Evolutionary conservation across 1,284 basidiomycete genomes (phyloP).

Genomic region (Fomes fomentarius): DNA sequence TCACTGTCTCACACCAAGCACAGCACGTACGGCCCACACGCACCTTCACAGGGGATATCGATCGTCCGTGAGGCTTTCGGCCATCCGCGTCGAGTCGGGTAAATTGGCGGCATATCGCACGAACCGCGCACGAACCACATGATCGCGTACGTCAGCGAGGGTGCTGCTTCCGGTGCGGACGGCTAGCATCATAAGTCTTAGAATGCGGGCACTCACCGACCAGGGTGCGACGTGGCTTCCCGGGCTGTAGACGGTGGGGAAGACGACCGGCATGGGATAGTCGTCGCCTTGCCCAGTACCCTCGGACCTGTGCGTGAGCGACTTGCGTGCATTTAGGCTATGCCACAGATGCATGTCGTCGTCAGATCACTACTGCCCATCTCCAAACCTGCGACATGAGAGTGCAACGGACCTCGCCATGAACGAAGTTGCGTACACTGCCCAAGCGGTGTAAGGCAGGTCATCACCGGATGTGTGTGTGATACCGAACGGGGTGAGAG

Average conservation of each 20-base stretch:
- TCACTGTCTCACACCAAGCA: neutral
- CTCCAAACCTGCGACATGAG: neutral
- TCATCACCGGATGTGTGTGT: neutral
- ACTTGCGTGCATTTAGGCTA: constrained; percentile 15
- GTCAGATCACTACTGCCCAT: neutral
- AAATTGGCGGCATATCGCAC: too few species aligned
- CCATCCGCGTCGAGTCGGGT: too few species aligned
- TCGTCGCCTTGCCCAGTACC: constrained; percentile 6
- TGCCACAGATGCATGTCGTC: neutral
- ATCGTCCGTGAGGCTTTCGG: too few species aligned
- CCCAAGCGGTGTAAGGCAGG: too few species aligned
- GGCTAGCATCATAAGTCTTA: neutral
- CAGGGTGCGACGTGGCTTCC: constrained; percentile 1
- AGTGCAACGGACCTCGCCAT: constrained; percentile 11
- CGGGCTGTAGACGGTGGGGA: constrained; percentile 6
- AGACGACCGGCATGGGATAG: constrained; percentile 7
- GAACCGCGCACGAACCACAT: neutral
- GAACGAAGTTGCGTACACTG: constrained; percentile 20
- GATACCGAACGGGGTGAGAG: neutral
- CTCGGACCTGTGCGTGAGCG: constrained; percentile 4
- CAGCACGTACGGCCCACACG: too few species aligned
- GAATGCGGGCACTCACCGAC: constrained; percentile 6
- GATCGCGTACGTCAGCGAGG: constrained; percentile 4
- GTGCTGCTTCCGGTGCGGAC: neutral
- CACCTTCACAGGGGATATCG: too few species aligned